phyloP scores from a whole-genome alignment of 768 basidiomycete species.

The Panus rudis region DNA sequence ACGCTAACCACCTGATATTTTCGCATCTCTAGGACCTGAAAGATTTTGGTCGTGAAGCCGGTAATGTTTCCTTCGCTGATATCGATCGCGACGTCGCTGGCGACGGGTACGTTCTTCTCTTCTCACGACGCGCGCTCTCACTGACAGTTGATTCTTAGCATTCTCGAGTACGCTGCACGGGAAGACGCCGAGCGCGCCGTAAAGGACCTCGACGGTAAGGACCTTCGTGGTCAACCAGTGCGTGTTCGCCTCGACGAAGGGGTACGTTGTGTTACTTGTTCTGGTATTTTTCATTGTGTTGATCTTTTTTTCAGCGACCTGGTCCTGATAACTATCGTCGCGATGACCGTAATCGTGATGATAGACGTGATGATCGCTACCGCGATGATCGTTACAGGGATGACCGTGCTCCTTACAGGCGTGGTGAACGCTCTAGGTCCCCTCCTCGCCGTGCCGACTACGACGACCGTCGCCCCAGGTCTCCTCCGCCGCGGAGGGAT shows the following conservation, averaged over 20 bases:
- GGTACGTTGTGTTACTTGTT: neutral
- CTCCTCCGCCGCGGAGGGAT: slow-evolving; percentile 73
- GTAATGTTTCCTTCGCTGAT: slow-evolving; percentile 90
- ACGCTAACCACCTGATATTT: slow-evolving; percentile 12
- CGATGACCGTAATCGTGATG: slow-evolving; percentile 55
- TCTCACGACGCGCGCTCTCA: neutral
- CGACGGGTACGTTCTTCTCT: slow-evolving; percentile 61
- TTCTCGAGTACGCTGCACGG: slow-evolving; percentile 83
- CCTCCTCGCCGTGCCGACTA: slow-evolving; percentile 63
- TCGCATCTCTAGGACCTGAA: slow-evolving; percentile 79
- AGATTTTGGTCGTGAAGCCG: slow-evolving; percentile 93
- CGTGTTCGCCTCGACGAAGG: slow-evolving; percentile 50
- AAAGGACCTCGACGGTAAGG: slow-evolving; percentile 77
- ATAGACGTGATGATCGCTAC: slow-evolving; percentile 34
- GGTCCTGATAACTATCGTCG: slow-evolving; percentile 62
- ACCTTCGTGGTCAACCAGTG: slow-evolving; percentile 78
- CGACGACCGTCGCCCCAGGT: slow-evolving; percentile 77
- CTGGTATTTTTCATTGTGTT: neutral
- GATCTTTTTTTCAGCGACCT: slow-evolving; percentile 39
- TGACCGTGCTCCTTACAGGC: slow-evolving; percentile 39
- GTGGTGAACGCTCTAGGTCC: slow-evolving; percentile 81
- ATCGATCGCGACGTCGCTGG: slow-evolving; percentile 83
- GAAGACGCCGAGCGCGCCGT: slow-evolving; percentile 94
- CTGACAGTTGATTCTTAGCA: slow-evolving; percentile 34
- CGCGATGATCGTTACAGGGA: slow-evolving; percentile 30